Percentiles rank a stretch among this genome's conserved stretches.
Conservation (phyloP, 2,329 filamentous ascomycete genomes). For the Fusarium luffae region DNA sequence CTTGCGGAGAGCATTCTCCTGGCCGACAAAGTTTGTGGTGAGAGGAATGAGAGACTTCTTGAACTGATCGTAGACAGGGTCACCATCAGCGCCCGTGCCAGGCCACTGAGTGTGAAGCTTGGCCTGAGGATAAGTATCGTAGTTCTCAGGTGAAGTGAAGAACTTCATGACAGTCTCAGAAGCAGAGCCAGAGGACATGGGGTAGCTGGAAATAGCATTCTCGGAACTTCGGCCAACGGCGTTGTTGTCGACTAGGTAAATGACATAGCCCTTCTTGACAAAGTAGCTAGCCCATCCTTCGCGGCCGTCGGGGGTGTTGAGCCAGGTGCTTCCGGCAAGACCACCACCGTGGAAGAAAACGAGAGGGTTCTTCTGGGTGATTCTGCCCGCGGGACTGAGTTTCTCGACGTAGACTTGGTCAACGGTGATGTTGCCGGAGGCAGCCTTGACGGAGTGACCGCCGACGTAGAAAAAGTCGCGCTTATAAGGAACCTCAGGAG, state of each 20-base stretch:
- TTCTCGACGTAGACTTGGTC: conserved; percentile 40
- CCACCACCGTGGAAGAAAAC: conserved; percentile 38
- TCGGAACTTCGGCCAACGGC: conserved; percentile 20
- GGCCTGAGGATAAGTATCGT: conserved; percentile 25
- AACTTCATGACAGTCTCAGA: conserved; percentile 26
- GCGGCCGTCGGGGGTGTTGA: conserved; percentile 31
- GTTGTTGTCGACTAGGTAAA: conserved; percentile 30
- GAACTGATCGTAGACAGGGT: conserved; percentile 29
- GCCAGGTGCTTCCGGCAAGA: conserved; percentile 34
- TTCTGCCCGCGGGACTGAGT: neutral
- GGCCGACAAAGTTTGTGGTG: conserved; percentile 23
- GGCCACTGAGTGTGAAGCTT: conserved; percentile 38
- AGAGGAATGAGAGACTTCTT: conserved; percentile 34
- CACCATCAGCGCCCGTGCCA: conserved; percentile 23
- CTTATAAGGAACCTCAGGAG: conserved; percentile 18
- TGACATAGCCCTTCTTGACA: conserved; percentile 17
- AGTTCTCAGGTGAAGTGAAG: conserved; percentile 29
- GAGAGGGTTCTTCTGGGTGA: conserved; percentile 20
- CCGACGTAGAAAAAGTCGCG: conserved; percentile 38
- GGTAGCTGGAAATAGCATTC: conserved; percentile 7
- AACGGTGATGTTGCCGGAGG: conserved; percentile 28
- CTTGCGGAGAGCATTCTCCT: conserved; percentile 29
- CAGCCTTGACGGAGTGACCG: conserved; percentile 4
- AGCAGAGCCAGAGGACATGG: conserved; percentile 16
- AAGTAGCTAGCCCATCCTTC: conserved; percentile 39